Percentiles rank a stretch among this genome's conserved stretches.
These are phyloP conservation scores for Hypomyces rosellus DNA, from an alignment of 2,329 filamentous ascomycete species.

Conservation along the genomic window DNA sequence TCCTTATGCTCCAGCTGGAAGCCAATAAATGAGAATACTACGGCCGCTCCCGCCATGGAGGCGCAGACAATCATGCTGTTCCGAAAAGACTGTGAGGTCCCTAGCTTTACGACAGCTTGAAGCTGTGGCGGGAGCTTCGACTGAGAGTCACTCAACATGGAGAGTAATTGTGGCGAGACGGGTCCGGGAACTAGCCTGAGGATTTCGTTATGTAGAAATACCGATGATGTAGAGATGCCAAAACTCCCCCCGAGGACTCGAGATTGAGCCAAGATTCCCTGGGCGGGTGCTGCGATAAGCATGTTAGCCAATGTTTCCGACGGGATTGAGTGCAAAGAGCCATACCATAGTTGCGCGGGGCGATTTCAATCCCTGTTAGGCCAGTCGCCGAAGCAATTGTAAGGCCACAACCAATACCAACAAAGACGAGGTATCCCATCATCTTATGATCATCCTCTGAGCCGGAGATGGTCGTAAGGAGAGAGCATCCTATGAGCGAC, in stretches of 20 bases:
- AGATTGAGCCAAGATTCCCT: slow-evolving; percentile 45
- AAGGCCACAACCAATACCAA: slow-evolving; percentile 46
- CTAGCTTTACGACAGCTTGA: slow-evolving; percentile 26
- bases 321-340: background rate
- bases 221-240: slow-evolving; percentile 47
- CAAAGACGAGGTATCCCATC: slow-evolving; percentile 42
- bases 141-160: slow-evolving; percentile 17
- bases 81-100: slow-evolving; percentile 40
- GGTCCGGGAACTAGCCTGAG: slow-evolving; percentile 21
- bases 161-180: slow-evolving; percentile 22
- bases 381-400: slow-evolving; percentile 42
- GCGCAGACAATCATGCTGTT: slow-evolving; percentile 41
- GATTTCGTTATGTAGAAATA: slow-evolving; percentile 33
- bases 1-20: too few relatives aligned
- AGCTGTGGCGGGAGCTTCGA: slow-evolving; percentile 22
- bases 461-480: slow-evolving; percentile 34
- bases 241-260: slow-evolving; percentile 48
- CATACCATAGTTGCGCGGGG: slow-evolving; percentile 40
- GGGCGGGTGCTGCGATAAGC: slow-evolving; percentile 36
- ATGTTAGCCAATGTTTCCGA: background rate
- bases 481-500: slow-evolving; percentile 40
- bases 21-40: background rate
- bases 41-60: slow-evolving; percentile 29
- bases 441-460: slow-evolving; percentile 35
- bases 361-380: slow-evolving; percentile 34